Percentiles rank a stretch among this genome's conserved stretches.
These are phyloP conservation scores for Ceratobasidium sp. DNA, from an alignment of 1,284 basidiomycete genomes.

Conservation along the genomic window DNA sequence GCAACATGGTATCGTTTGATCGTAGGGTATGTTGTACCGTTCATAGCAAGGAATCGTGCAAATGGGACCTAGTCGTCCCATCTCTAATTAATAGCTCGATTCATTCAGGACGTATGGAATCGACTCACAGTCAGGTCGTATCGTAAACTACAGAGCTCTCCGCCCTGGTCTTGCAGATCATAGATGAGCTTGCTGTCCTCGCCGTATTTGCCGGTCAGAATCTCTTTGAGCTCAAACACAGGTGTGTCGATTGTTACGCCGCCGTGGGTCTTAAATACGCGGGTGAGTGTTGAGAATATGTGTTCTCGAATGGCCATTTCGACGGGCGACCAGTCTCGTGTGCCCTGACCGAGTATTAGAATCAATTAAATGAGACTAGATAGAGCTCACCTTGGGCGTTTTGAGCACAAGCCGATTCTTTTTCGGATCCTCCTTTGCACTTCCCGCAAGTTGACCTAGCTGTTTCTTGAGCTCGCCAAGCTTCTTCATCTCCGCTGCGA, in stretches of 20 bases:
- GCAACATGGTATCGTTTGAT: slow-evolving; percentile 96
- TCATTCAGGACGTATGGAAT: background rate
- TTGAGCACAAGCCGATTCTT: slow-evolving; percentile 78
- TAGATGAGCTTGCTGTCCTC: slow-evolving; percentile 99
- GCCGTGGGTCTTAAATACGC: slow-evolving; percentile 90
- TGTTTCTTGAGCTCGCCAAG: slow-evolving; percentile 76
- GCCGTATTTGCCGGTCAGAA: slow-evolving; percentile 95
- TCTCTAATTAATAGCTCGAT: background rate
- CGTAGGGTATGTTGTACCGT: slow-evolving; percentile 77
- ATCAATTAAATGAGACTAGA: background rate
- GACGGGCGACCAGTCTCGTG: slow-evolving; percentile 94
- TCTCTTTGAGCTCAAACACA: slow-evolving; percentile 97
- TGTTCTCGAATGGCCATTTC: slow-evolving; percentile 94
- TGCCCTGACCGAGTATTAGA: slow-evolving; percentile 73
- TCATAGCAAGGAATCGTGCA: slow-evolving; percentile 96
- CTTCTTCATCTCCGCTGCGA: slow-evolving; percentile 77
- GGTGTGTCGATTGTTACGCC: slow-evolving; percentile 96
- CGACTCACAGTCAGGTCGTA: slow-evolving; percentile 90
- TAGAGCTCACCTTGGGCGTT: slow-evolving; percentile 77
- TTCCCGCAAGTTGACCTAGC: slow-evolving; percentile 55
- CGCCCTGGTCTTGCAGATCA: slow-evolving; percentile 98
- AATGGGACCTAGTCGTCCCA: slow-evolving; percentile 75
- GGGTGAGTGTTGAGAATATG: slow-evolving; percentile 90
- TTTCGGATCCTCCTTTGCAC: slow-evolving; percentile 65
- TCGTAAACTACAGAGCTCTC: slow-evolving; percentile 92